A percentile compares a stretch with the other conserved stretches of the same genome.
These are phyloP conservation scores for Cadophora sp. DNA, from an alignment of 2,329 filamentous ascomycete genomes.

Conservation along the genomic window DNA sequence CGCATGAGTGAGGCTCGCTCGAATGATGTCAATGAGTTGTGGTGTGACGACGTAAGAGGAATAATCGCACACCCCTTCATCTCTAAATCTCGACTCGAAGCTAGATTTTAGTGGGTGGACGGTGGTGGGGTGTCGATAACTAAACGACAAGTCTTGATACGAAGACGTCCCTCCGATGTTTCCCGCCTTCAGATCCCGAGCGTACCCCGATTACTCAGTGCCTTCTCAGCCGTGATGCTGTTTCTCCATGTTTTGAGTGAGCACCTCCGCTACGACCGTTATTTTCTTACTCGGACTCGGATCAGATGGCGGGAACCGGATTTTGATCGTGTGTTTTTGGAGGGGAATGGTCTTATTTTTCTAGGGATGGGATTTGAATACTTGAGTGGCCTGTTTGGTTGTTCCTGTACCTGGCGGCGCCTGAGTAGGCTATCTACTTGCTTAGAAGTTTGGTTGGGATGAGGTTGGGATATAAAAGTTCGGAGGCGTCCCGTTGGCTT, in stretches of 20 bases:
- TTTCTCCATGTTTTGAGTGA: neutral
- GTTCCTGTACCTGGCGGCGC: neutral
- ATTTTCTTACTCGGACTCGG: neutral
- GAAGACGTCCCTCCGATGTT: neutral
- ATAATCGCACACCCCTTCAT: neutral
- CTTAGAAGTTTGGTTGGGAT: neutral
- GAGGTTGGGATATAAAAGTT: constrained; percentile 1
- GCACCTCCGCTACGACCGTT: neutral
- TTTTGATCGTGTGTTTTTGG: constrained; percentile 3
- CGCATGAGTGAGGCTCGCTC: constrained; percentile 20
- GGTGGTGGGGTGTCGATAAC: neutral
- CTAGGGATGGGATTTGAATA: constrained; percentile 4
- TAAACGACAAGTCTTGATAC: neutral
- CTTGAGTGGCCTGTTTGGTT: no score
- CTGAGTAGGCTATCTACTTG: neutral
- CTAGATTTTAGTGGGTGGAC: no score
- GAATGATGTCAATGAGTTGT: constrained; percentile 29
- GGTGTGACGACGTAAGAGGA: constrained; percentile 19
- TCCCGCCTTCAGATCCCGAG: constrained; percentile 23
- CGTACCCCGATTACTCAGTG: constrained; percentile 23
- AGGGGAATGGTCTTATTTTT: constrained; percentile 12
- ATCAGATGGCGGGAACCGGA: constrained; percentile 15
- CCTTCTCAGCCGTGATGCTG: neutral
- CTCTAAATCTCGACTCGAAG: neutral
- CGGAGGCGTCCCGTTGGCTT: neutral